Evolutionary conservation across 78 protist genomes (phyloP).

Genomic region (Pelomyxa schiedti): DNA sequence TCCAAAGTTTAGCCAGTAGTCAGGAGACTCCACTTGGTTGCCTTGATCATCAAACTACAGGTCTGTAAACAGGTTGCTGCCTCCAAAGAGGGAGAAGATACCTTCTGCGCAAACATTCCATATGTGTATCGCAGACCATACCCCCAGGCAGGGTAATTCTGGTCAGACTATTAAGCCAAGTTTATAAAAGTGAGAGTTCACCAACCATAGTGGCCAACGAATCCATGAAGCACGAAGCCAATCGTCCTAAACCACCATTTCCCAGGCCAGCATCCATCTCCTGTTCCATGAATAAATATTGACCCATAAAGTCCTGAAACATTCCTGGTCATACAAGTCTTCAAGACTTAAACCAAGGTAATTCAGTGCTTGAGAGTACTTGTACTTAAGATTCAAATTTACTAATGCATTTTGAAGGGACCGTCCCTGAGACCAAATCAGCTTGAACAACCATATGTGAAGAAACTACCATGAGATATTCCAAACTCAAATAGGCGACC

Average conservation of each 20-base stretch:
- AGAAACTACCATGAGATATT: conserved; percentile 84
- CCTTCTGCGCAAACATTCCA: conserved; percentile 84
- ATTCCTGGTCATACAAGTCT: conserved; percentile 61
- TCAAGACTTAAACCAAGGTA: conserved; percentile 62
- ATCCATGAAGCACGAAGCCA: conserved; percentile 84
- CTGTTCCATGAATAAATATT: no score
- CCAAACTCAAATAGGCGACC: conserved; percentile 70
- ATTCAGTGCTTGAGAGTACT: conserved; percentile 47
- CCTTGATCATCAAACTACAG: conserved; percentile 77
- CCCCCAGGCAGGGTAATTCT: conserved; percentile 77
- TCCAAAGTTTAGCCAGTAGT: conserved; percentile 74
- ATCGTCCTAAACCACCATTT: conserved; percentile 95
- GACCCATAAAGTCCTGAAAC: no score
- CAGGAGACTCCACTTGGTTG: conserved; percentile 78
- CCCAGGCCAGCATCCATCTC: conserved; percentile 95
- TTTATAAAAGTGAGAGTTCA: no score
- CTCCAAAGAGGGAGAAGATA: no score
- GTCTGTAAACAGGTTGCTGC: no score
- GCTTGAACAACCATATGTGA: no score
- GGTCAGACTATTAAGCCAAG: no score
- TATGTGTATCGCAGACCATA: conserved; percentile 81
- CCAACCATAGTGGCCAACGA: conserved; percentile 85
- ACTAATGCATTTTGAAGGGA: conserved; percentile 54
- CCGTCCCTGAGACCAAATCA: no score
- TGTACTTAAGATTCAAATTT: conserved; percentile 51